These are phyloP conservation scores for Coniella lustricola DNA, from an alignment of 2,329 filamentous ascomycete species.

Conservation along the genomic window DNA sequence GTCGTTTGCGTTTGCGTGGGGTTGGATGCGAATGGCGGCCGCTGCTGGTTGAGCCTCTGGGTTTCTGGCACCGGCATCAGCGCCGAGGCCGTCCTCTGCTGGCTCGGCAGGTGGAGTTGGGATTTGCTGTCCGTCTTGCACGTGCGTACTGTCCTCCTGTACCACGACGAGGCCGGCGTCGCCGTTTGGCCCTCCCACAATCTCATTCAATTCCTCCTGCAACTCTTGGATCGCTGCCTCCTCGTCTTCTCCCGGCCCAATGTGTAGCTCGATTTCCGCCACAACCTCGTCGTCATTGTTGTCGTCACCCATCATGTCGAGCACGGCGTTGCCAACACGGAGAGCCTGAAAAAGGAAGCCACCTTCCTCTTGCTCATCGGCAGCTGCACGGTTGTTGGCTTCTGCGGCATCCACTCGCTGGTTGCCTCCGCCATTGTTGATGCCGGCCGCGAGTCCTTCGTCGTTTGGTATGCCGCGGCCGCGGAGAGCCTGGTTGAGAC, in stretches of 20 bases:
- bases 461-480: constrained; percentile 25
- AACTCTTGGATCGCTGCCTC: constrained; percentile 18
- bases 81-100: constrained; percentile 2
- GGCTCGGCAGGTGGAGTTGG: constrained; percentile 5
- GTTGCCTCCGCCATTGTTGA: constrained; percentile 4
- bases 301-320: constrained; percentile 29
- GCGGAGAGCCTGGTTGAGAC: constrained; percentile 40
- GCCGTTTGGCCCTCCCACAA: constrained; percentile 15
- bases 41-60: constrained; percentile 9
- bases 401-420: constrained; percentile 8
- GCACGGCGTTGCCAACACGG: constrained; percentile 19
- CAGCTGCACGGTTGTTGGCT: constrained; percentile 6
- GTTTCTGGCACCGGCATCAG: not conserved
- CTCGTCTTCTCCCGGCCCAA: constrained; percentile 27
- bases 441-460: constrained; percentile 7
- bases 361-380: constrained; percentile 20
- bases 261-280: constrained; percentile 22
- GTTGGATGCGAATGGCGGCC: constrained; percentile 5
- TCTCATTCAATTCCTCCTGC: constrained; percentile 24
- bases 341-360: constrained; percentile 17
- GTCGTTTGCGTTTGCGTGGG: constrained; percentile 5
- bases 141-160: not conserved
- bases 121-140: not conserved
- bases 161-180: constrained; percentile 5
- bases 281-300: constrained; percentile 20